phyloP scores from a whole-genome alignment of 805 yeast species.

The Candida berthetii region DNA sequence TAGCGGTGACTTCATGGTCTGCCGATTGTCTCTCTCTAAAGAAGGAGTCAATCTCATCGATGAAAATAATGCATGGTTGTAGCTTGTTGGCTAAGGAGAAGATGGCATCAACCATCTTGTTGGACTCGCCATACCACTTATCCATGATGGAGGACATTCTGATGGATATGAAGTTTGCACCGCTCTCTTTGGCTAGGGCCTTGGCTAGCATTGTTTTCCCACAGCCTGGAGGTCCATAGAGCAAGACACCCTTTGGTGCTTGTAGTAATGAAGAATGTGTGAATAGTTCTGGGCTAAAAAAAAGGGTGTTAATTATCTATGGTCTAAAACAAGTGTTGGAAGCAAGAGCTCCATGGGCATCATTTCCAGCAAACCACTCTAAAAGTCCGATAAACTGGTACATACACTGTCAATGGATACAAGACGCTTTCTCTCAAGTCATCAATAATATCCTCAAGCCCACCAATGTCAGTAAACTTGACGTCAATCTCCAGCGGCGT shows the following conservation, averaged over 20 bases:
- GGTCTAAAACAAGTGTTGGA: no score
- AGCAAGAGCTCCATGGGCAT: no score
- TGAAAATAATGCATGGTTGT: constrained; percentile 91
- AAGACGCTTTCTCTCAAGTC: constrained; percentile 86
- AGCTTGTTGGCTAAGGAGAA: constrained; percentile 85
- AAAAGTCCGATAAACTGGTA: no score
- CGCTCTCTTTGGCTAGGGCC: constrained; percentile 87
- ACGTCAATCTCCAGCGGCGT: constrained; percentile 79
- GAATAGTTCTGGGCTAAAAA: constrained; percentile 61
- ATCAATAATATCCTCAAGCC: constrained; percentile 73
- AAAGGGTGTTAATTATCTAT: neutral
- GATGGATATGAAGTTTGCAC: constrained; percentile 85
- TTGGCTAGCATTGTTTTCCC: constrained; percentile 97
- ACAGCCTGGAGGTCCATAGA: constrained; percentile 97
- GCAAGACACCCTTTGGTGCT: constrained; percentile 90
- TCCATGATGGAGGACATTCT: constrained; percentile 94
- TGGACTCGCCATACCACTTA: constrained; percentile 96
- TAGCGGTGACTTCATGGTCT: constrained; percentile 95
- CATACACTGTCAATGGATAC: constrained; percentile 61
- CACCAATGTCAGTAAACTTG: constrained; percentile 82
- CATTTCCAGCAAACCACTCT: no score
- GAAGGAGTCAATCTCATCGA: constrained; percentile 95
- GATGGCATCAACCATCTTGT: constrained; percentile 88
- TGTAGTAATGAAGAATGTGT: constrained; percentile 67
- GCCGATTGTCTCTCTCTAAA: constrained; percentile 74